Percentiles rank a stretch among this genome's conserved stretches.
Conservation (phyloP, 2,329 filamentous ascomycete species). For the Pseudogymnoascus sp. region DNA sequence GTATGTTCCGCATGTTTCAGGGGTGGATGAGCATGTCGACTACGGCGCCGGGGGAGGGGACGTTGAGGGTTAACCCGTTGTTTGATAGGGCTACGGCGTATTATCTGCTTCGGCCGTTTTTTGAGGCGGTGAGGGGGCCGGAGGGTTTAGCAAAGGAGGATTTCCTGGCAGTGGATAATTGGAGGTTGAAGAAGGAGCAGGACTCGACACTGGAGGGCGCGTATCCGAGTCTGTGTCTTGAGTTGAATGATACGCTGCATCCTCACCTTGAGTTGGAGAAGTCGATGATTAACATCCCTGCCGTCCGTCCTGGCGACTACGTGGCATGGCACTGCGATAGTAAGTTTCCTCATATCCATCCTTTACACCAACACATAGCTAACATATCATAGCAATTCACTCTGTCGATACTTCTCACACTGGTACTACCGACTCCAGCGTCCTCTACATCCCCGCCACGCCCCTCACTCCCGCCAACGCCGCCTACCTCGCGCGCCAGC, state of each 20-base stretch:
- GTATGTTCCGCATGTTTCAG: conserved; percentile 81
- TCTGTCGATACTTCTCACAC: conserved; percentile 71
- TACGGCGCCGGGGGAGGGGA: conserved; percentile 67
- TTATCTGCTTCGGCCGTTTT: conserved; percentile 75
- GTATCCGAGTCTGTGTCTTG: conserved; percentile 52
- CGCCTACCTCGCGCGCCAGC: conserved; percentile 60
- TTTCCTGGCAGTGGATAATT: conserved; percentile 48
- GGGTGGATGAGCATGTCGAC: conserved; percentile 77
- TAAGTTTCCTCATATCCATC: conserved; percentile 10
- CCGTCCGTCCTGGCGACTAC: conserved; percentile 57
- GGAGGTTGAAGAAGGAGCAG: conserved; percentile 45
- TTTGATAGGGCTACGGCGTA: conserved; percentile 70
- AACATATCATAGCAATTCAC: conserved; percentile 38
- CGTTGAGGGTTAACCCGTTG: conserved; percentile 72
- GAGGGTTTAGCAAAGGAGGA: conserved; percentile 26
- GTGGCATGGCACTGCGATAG: conserved; percentile 51
- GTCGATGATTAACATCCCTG: conserved; percentile 58
- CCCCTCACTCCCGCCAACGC: conserved; percentile 70
- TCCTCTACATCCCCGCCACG: conserved; percentile 82
- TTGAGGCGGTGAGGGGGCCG: conserved; percentile 40
- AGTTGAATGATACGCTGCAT: conserved; percentile 50
- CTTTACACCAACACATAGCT: neutral
- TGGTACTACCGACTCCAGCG: conserved; percentile 66
- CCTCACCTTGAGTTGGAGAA: conserved; percentile 53
- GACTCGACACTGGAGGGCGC: conserved; percentile 61